Evolutionary conservation across 192 early-diverging fungal species (phyloP).

Genomic region (Rhizophagus clarus): DNA sequence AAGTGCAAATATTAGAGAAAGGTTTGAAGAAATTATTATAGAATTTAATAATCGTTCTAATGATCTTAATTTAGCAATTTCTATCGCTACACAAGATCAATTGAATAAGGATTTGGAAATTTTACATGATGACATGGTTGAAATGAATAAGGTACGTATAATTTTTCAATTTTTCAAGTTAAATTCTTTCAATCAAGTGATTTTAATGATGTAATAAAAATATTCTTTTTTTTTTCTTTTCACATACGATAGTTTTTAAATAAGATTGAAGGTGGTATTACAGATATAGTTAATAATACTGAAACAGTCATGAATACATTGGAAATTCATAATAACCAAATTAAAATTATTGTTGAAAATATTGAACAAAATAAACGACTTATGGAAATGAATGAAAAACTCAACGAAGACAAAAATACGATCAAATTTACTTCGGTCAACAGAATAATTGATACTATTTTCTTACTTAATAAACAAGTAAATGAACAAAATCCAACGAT

Average conservation of each 20-base stretch:
- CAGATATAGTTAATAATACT: not conserved
- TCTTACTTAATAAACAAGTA: not conserved
- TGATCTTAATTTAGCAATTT: constrained; percentile 4
- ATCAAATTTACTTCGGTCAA: not conserved
- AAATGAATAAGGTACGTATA: not conserved
- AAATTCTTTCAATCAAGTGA: not conserved
- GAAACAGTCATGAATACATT: not conserved
- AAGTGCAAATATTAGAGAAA: not conserved
- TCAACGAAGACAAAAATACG: not conserved
- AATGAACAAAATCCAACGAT: not conserved
- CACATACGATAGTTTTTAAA: not conserved
- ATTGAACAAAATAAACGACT: not conserved
- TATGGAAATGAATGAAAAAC: not conserved
- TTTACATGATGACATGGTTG: not conserved
- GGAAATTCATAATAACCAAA: not conserved
- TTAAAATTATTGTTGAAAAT: not conserved
- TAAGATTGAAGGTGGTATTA: not conserved
- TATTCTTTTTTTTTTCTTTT: no score
- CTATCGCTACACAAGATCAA: constrained; percentile 14
- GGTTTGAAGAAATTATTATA: not conserved
- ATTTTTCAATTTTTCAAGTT: not conserved
- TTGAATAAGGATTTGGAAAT: not conserved
- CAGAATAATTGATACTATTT: not conserved
- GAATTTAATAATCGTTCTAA: not conserved
- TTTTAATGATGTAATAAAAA: not conserved